Percentiles rank a stretch among this genome's conserved stretches.
These are phyloP conservation scores for Rubus idaeus DNA, from an alignment of 306 rosid genomes.

Conservation along the genomic window DNA sequence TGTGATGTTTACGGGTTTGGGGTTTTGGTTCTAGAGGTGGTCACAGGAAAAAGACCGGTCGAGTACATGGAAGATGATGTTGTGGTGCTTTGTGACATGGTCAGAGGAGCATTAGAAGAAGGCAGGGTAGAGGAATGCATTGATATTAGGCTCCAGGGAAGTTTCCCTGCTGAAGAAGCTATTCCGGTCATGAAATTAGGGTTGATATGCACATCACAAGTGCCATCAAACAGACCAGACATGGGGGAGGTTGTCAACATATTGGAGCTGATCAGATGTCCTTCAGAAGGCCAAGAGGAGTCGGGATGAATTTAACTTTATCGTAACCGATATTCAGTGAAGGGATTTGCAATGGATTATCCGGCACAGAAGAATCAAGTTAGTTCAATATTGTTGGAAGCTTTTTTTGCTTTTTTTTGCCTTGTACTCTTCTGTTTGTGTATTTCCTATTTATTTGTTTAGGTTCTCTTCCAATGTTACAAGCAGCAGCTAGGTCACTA, in stretches of 20 bases:
- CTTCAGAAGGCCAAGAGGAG: slow-evolving; percentile 95
- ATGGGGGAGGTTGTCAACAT: slow-evolving; percentile 98
- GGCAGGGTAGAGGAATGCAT: slow-evolving; percentile 91
- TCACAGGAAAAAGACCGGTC: slow-evolving; percentile 92
- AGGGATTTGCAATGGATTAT: slow-evolving; percentile 44
- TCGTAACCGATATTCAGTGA: slow-evolving; percentile 31
- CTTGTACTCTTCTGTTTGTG: slow-evolving; percentile 28
- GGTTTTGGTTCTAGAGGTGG: slow-evolving; percentile 77
- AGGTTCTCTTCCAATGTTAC: slow-evolving; percentile 44
- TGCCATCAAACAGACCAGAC: slow-evolving; percentile 96
- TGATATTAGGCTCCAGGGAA: slow-evolving; percentile 80
- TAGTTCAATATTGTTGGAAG: slow-evolving; percentile 6
- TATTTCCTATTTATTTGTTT: slow-evolving; percentile 40
- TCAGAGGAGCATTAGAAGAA: slow-evolving; percentile 87
- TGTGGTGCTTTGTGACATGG: slow-evolving; percentile 98
- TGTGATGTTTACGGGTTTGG: slow-evolving; percentile 96
- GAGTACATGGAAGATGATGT: slow-evolving; percentile 99
- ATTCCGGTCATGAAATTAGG: slow-evolving; percentile 91
- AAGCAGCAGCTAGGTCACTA: slow-evolving; percentile 46
- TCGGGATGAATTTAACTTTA: slow-evolving; percentile 47
- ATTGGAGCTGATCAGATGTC: slow-evolving; percentile 90
- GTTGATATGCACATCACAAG: slow-evolving; percentile 93
- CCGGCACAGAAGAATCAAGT: slow-evolving; percentile 99
- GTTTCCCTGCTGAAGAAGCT: slow-evolving; percentile 88
- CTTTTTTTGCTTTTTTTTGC: slow-evolving; percentile 10